Evolutionary conservation across 768 basidiomycete genomes (phyloP).

Genomic region (Vishniacozyma victoriae): DNA sequence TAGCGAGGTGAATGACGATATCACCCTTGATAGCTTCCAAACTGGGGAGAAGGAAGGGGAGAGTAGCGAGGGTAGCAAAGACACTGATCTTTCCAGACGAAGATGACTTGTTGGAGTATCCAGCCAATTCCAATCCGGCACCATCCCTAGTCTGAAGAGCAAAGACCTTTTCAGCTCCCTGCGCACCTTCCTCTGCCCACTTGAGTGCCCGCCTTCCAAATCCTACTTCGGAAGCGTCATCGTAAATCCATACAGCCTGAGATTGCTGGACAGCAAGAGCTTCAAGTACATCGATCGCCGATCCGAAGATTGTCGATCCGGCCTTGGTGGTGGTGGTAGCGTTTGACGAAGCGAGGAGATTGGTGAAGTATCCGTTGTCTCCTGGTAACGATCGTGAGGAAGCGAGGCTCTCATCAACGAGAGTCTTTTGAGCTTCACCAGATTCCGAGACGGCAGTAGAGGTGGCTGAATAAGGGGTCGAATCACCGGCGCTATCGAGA

Average conservation of each 20-base stretch:
- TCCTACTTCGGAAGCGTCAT: constrained; percentile 40
- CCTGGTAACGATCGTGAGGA: constrained; percentile 1
- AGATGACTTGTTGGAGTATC: constrained; percentile 55
- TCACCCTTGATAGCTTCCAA: constrained; percentile 66
- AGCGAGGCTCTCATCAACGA: constrained; percentile 24
- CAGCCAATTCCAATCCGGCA: constrained; percentile 38
- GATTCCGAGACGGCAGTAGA: constrained; percentile 39
- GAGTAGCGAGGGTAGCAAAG: constrained; percentile 69
- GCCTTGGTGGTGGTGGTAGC: constrained; percentile 23
- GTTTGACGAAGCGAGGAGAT: constrained; percentile 23
- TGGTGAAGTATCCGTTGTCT: constrained; percentile 27
- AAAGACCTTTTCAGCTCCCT: constrained; percentile 9
- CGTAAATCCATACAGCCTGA: constrained; percentile 39
- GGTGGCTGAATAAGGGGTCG: constrained; percentile 35
- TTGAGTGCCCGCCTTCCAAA: constrained; percentile 24
- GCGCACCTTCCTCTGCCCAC: constrained; percentile 8
- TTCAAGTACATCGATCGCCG: constrained; percentile 38
- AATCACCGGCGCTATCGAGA: constrained; percentile 26
- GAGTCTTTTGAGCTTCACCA: constrained; percentile 13
- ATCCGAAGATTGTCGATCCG: constrained; percentile 31
- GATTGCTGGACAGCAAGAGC: constrained; percentile 31
- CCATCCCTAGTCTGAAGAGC: constrained; percentile 33
- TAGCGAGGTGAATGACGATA: constrained; percentile 76
- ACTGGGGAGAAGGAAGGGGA: constrained; percentile 74
- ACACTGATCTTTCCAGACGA: constrained; percentile 39